Evolutionary conservation across 768 basidiomycete genomes (phyloP).

Genomic region (Amylocystis lapponica): DNA sequence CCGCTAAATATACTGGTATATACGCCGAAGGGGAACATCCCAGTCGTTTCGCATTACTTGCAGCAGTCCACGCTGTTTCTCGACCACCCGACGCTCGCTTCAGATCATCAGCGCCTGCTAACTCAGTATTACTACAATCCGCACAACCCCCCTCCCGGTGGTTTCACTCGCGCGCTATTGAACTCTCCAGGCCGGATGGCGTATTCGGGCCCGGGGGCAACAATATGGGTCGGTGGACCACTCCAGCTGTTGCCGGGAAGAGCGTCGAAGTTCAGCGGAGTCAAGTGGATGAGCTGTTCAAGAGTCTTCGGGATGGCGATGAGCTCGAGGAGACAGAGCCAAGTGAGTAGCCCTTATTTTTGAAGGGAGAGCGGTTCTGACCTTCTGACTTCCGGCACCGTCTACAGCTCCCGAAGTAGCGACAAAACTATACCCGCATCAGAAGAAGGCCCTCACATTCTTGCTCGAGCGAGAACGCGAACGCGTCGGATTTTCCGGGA

Average conservation of each 20-base stretch:
- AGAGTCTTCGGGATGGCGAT: slow-evolving; percentile 79
- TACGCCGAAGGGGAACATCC: slow-evolving; percentile 91
- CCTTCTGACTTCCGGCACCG: too few relatives aligned
- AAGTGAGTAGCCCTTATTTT: slow-evolving; percentile 44
- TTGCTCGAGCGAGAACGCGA: slow-evolving; percentile 84
- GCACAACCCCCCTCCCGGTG: slow-evolving; percentile 76
- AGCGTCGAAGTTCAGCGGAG: slow-evolving; percentile 87
- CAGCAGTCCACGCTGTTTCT: slow-evolving; percentile 63
- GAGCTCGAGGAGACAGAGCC: slow-evolving; percentile 85
- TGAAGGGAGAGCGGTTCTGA: too few relatives aligned
- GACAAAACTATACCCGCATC: slow-evolving; percentile 91
- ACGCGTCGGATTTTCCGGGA: slow-evolving; percentile 47
- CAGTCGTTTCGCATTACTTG: slow-evolving; percentile 73
- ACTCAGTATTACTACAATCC: slow-evolving; percentile 80
- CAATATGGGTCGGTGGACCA: slow-evolving; percentile 44
- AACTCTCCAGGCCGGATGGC: slow-evolving; percentile 34
- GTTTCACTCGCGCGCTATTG: slow-evolving; percentile 41
- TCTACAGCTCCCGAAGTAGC: slow-evolving; percentile 61
- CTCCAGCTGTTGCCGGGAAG: slow-evolving; percentile 55
- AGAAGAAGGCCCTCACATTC: slow-evolving; percentile 96
- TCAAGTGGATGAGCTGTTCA: slow-evolving; percentile 93
- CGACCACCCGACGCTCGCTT: slow-evolving; percentile 71
- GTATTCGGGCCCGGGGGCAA: slow-evolving; percentile 35
- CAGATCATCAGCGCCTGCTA: slow-evolving; percentile 49
- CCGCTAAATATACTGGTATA: slow-evolving; percentile 84